Percentiles rank a stretch among this genome's conserved stretches.
phyloP scores from a whole-genome alignment of 768 basidiomycete genomes.

The Lentinula sp. region DNA sequence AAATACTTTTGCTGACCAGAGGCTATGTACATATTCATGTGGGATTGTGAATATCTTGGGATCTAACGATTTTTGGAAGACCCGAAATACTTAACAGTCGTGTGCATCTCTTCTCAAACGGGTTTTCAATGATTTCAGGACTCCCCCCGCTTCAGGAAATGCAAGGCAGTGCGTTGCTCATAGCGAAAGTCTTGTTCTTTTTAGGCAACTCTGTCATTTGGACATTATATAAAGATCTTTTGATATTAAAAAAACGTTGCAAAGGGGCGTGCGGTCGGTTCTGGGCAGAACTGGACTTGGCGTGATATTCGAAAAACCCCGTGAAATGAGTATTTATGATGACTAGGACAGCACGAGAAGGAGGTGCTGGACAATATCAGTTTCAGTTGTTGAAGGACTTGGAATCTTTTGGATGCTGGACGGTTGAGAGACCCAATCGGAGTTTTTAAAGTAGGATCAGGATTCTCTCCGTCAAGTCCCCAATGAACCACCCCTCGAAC shows the following conservation, averaged over 20 bases:
- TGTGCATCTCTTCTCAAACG: not conserved
- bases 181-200: not conserved
- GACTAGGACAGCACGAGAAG: no score
- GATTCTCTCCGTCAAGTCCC: not conserved
- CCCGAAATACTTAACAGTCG: not conserved
- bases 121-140: not conserved
- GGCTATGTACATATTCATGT: not conserved
- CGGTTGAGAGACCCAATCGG: not conserved
- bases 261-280: slow-evolving; percentile 8
- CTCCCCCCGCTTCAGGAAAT: not conserved
- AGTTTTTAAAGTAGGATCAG: not conserved
- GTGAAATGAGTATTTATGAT: no score
- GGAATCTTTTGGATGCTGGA: not conserved
- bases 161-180: not conserved
- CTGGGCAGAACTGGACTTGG: not conserved
- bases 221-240: not conserved
- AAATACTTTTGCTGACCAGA: no score
- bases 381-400: not conserved
- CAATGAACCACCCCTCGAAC: not conserved
- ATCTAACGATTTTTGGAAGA: not conserved
- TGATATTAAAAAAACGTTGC: slow-evolving; percentile 47
- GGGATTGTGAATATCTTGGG: not conserved
- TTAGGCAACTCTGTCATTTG: not conserved
- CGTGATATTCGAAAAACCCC: not conserved
- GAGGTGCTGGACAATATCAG: not conserved